These are phyloP conservation scores for Nematodospora anomalae DNA, from an alignment of 1,139 yeast species.

Conservation along the genomic window DNA sequence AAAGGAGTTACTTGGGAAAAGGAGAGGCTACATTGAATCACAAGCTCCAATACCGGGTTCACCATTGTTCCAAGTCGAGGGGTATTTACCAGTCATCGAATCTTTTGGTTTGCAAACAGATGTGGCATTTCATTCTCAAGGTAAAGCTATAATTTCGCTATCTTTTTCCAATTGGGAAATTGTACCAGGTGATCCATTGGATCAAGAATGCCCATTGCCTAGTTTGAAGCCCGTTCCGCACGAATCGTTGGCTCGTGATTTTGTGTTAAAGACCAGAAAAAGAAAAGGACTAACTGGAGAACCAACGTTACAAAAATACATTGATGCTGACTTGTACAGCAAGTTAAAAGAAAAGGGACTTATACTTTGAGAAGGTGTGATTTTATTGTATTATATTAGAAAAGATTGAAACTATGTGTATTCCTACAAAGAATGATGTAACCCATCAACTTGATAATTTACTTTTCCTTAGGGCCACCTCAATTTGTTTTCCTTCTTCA, in stretches of 20 bases:
- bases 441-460: conserved; percentile 4
- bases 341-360: conserved; percentile 53
- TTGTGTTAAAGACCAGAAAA: conserved; percentile 82
- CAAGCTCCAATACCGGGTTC: conserved; percentile 73
- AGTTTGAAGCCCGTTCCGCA: conserved; percentile 73
- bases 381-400: conserved; percentile 25
- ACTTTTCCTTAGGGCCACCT: conserved; percentile 7
- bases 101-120: conserved; percentile 89
- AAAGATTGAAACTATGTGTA: neutral
- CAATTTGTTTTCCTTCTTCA: neutral
- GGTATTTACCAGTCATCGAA: conserved; percentile 83
- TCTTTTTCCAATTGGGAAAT: conserved; percentile 75
- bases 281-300: conserved; percentile 85
- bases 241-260: conserved; percentile 77
- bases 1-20: conserved; percentile 50
- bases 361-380: conserved; percentile 9
- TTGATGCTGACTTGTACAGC: conserved; percentile 59
- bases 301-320: conserved; percentile 68
- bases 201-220: conserved; percentile 60
- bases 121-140: conserved; percentile 71
- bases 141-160: conserved; percentile 70
- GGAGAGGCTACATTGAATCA: conserved; percentile 55
- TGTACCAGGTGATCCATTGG: conserved; percentile 93
- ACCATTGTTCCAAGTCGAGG: conserved; percentile 60
- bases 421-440: neutral